phyloP scores from a whole-genome alignment of 2,329 filamentous ascomycete species.

The Microdochium nivale region DNA sequence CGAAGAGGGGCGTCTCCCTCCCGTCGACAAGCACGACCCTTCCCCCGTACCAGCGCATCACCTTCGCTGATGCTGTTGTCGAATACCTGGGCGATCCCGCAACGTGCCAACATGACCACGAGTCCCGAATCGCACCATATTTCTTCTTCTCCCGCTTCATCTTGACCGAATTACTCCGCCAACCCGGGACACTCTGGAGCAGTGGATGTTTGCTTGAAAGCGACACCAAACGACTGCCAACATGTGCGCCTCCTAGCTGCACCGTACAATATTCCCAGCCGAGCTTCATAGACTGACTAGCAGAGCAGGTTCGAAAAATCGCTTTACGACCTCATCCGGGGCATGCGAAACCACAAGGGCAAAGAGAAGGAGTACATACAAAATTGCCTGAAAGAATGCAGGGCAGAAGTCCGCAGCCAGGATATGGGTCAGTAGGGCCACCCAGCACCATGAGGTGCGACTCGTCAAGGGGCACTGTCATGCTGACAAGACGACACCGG shows the following conservation, averaged over 20 bases:
- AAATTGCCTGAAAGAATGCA: slow-evolving; percentile 89
- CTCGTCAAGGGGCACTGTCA: too few relatives aligned
- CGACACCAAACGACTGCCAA: background rate
- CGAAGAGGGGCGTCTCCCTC: too few relatives aligned
- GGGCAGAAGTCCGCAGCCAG: slow-evolving; percentile 80
- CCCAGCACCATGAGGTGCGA: background rate
- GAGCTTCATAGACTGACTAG: slow-evolving; percentile 12
- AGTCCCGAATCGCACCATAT: too few relatives aligned
- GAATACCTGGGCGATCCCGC: background rate
- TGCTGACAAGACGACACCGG: background rate
- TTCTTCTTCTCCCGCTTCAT: background rate
- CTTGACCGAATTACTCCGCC: background rate
- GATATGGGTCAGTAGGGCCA: slow-evolving; percentile 66
- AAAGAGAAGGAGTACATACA: slow-evolving; percentile 93
- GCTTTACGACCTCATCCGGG: slow-evolving; percentile 95
- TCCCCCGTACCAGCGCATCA: too few relatives aligned
- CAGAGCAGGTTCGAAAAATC: slow-evolving; percentile 90
- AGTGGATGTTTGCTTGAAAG: too few relatives aligned
- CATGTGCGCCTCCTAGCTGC: slow-evolving; percentile 13
- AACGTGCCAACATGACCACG: background rate
- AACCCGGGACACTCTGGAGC: too few relatives aligned
- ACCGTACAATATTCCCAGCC: background rate
- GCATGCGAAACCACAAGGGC: slow-evolving; percentile 90
- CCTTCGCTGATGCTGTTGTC: too few relatives aligned
- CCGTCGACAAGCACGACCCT: too few relatives aligned